Conservation (phyloP, 1,284 basidiomycete genomes). For the Fomitopsis palustris region DNA sequence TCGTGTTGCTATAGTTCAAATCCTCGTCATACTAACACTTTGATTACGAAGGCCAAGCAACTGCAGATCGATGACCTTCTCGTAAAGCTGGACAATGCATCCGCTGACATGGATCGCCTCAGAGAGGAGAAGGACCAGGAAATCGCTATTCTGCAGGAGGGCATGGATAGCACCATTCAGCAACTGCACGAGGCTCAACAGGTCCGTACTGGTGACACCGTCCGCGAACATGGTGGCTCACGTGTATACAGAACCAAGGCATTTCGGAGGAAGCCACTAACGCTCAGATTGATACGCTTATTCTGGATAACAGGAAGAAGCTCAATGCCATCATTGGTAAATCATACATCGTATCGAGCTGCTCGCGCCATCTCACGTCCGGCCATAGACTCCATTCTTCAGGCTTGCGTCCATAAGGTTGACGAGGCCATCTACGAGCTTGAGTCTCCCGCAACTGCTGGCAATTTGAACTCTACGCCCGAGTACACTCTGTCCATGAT, state of each 20-base stretch:
- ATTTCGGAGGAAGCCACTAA: conserved; percentile 87
- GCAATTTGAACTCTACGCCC: conserved; percentile 94
- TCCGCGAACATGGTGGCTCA: conserved; percentile 9
- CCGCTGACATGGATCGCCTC: conserved; percentile 74
- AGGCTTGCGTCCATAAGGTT: conserved; percentile 95
- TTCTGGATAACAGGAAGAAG: conserved; percentile 97
- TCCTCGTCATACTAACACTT: neutral
- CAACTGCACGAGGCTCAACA: conserved; percentile 87
- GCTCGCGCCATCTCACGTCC: conserved; percentile 5
- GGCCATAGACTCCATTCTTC: conserved; percentile 86
- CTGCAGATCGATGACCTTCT: conserved; percentile 91
- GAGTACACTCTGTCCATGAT: conserved; percentile 99
- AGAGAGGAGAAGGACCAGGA: conserved; percentile 98
- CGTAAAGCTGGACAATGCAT: conserved; percentile 71
- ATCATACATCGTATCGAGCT: conserved; percentile 12
- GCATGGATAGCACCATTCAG: conserved; percentile 92
- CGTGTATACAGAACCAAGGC: conserved; percentile 63
- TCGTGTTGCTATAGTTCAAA: conserved; percentile 5
- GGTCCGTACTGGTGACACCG: conserved; percentile 37
- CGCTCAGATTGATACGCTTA: conserved; percentile 95
- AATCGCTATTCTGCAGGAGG: conserved; percentile 93
- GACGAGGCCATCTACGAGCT: conserved; percentile 98
- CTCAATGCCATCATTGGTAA: conserved; percentile 95
- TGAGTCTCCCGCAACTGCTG: conserved; percentile 91
- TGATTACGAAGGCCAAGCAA: conserved; percentile 73